Percentiles rank a stretch among this genome's conserved stretches.
Conservation (phyloP, 768 basidiomycete genomes). For the Trametes coccinea region DNA sequence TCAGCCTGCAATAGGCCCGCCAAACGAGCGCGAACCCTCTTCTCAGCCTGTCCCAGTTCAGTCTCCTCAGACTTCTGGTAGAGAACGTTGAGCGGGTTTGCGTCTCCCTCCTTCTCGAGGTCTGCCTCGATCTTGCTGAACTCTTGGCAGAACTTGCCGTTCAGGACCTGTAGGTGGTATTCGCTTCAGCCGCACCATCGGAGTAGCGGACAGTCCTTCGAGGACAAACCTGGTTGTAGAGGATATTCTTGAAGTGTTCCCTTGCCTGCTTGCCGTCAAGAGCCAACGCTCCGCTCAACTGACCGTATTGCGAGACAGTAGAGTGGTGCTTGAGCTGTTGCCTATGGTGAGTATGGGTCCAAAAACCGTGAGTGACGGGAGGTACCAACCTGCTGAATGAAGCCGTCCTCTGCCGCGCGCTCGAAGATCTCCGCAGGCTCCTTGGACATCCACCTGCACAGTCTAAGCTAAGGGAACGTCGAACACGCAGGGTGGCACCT, state of each 20-base stretch:
- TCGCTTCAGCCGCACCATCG: background rate
- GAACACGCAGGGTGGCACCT: background rate
- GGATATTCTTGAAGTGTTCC: constrained; percentile 57
- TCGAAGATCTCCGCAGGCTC: constrained; percentile 72
- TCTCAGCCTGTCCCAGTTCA: constrained; percentile 60
- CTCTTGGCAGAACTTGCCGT: constrained; percentile 56
- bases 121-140: constrained; percentile 57
- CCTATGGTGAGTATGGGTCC: background rate
- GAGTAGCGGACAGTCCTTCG: too few species aligned
- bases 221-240: constrained; percentile 51
- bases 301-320: constrained; percentile 61
- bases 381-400: constrained; percentile 50
- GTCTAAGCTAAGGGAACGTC: background rate
- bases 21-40: constrained; percentile 52
- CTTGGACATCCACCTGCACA: constrained; percentile 67
- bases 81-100: constrained; percentile 55
- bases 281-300: constrained; percentile 55
- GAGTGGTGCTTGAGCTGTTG: constrained; percentile 60
- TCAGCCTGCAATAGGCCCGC: constrained; percentile 39
- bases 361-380: background rate
- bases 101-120: constrained; percentile 53
- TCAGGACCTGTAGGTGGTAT: constrained; percentile 45
- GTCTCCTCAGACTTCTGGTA: constrained; percentile 51
- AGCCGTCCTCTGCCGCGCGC: constrained; percentile 65
- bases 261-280: constrained; percentile 52